A percentile compares a stretch with the other conserved stretches of the same genome.
Conservation (phyloP, 768 basidiomycete species). For the Phaeolepiota aurea region DNA sequence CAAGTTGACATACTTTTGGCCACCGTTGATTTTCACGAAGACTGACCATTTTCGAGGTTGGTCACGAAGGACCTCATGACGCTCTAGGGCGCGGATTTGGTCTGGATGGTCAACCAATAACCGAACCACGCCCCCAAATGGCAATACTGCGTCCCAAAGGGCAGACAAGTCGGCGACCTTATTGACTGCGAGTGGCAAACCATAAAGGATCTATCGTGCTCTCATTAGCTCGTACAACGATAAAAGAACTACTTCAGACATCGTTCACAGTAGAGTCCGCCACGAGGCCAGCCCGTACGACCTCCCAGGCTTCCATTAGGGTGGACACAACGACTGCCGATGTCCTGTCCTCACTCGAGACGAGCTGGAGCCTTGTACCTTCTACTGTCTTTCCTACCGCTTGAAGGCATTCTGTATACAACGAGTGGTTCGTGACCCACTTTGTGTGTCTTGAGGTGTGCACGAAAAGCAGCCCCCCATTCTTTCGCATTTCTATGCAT, state of each 20-base stretch:
- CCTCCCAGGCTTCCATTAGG: conserved; percentile 72
- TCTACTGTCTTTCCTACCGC: conserved; percentile 49
- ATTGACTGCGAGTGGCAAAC: conserved; percentile 61
- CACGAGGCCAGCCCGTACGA: conserved; percentile 59
- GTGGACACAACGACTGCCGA: conserved; percentile 75
- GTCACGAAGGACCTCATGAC: conserved; percentile 38
- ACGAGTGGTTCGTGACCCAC: conserved; percentile 20
- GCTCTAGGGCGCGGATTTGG: conserved; percentile 59
- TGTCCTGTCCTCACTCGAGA: conserved; percentile 42
- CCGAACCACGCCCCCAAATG: conserved; percentile 51
- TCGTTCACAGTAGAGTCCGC: conserved; percentile 70
- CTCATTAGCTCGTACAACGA: conserved; percentile 3
- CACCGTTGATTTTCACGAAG: conserved; percentile 78
- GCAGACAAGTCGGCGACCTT: conserved; percentile 64
- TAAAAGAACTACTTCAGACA: conserved; percentile 32
- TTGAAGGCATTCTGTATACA: not conserved
- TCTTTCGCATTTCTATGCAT: conserved; percentile 63
- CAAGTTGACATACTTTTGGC: conserved; percentile 49
- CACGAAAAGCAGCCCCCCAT: conserved; percentile 68
- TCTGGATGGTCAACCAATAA: conserved; percentile 71
- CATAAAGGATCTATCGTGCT: conserved; percentile 73
- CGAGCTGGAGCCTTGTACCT: conserved; percentile 63
- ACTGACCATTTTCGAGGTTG: conserved; percentile 53
- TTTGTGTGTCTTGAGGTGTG: conserved; percentile 84
- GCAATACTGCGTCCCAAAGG: conserved; percentile 46